phyloP scores from a whole-genome alignment of 2,329 filamentous ascomycete genomes.

The Trichoderma koningii region DNA sequence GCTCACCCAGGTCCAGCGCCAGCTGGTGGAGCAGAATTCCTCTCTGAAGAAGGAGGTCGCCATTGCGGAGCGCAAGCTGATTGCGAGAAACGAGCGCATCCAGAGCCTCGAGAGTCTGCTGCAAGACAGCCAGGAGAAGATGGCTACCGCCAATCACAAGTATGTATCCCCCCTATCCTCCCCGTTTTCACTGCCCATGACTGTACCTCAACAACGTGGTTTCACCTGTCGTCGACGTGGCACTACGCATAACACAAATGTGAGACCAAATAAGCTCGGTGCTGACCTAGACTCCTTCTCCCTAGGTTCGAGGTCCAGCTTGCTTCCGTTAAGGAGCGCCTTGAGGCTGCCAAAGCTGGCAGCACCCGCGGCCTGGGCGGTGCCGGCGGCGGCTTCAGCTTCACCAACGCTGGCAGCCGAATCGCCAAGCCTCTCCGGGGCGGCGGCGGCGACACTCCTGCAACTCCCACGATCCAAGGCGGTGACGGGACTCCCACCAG shows the following conservation, averaged over 20 bases:
- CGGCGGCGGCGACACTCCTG: slow-evolving; percentile 51
- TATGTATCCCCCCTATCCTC: slow-evolving; percentile 51
- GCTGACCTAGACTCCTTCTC: slow-evolving; percentile 23
- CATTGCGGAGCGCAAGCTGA: slow-evolving; percentile 95
- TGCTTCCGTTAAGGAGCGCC: slow-evolving; percentile 93
- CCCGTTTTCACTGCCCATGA: slow-evolving; percentile 6
- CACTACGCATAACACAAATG: slow-evolving; percentile 4
- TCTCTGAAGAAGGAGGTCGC: slow-evolving; percentile 98
- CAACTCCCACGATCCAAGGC: slow-evolving; percentile 59
- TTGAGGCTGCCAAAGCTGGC: slow-evolving; percentile 91
- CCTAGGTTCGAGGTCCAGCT: slow-evolving; percentile 93
- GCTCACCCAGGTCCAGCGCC: slow-evolving; percentile 92
- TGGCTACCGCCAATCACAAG: slow-evolving; percentile 96
- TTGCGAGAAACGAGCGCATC: slow-evolving; percentile 95
- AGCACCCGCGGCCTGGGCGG: slow-evolving; percentile 81
- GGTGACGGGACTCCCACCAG: slow-evolving; percentile 58
- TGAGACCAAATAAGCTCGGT: slow-evolving; percentile 8
- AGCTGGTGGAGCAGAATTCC: slow-evolving; percentile 97
- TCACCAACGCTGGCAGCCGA: slow-evolving; percentile 62
- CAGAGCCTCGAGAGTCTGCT: slow-evolving; percentile 88
- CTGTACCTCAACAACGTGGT: slow-evolving; percentile 35
- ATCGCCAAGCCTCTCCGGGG: slow-evolving; percentile 71
- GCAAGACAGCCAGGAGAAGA: slow-evolving; percentile 97
- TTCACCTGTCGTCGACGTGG: neutral
- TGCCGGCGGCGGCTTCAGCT: slow-evolving; percentile 71